Evolutionary conservation across 805 yeast genomes (phyloP).

Genomic region (Lipomyces spencermartinsiae): DNA sequence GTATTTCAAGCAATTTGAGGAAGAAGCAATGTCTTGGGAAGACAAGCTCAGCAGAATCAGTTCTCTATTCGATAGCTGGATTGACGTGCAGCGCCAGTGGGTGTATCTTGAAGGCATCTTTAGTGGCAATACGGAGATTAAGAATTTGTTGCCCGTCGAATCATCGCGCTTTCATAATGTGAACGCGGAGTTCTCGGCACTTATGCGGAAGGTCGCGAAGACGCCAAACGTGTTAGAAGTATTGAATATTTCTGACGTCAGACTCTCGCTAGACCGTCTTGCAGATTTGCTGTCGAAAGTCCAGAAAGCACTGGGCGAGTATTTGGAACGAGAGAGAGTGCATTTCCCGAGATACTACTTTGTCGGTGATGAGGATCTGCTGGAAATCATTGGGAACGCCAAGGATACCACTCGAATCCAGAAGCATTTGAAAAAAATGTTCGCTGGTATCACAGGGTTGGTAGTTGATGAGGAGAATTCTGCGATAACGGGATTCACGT

Average conservation of each 20-base stretch:
- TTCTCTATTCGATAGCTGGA: conserved; percentile 69
- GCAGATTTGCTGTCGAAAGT: conserved; percentile 64
- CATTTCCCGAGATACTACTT: conserved; percentile 83
- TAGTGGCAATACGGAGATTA: conserved; percentile 61
- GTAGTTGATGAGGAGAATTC: conserved; percentile 47
- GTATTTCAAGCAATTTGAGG: conserved; percentile 64
- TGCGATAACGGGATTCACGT: conserved; percentile 55
- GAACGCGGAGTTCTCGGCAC: conserved; percentile 63
- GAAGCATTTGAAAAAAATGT: conserved; percentile 72
- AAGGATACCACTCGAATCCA: conserved; percentile 56
- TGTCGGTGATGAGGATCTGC: conserved; percentile 86
- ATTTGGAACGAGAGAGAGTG: conserved; percentile 78
- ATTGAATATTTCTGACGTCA: conserved; percentile 57
- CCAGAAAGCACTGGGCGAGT: conserved; percentile 72
- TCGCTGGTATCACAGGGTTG: conserved; percentile 63
- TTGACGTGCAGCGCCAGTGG: conserved; percentile 89
- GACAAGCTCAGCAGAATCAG: conserved; percentile 58
- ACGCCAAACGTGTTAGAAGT: conserved; percentile 61
- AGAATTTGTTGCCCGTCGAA: conserved; percentile 71
- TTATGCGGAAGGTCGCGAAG: conserved; percentile 58
- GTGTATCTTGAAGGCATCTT: conserved; percentile 82
- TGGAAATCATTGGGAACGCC: conserved; percentile 78
- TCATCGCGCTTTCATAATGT: conserved; percentile 67
- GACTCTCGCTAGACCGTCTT: conserved; percentile 55
- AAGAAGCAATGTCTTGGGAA: conserved; percentile 62